phyloP scores from a whole-genome alignment of 345 rosid genomes.

The Excoecaria cochinchinensis region DNA sequence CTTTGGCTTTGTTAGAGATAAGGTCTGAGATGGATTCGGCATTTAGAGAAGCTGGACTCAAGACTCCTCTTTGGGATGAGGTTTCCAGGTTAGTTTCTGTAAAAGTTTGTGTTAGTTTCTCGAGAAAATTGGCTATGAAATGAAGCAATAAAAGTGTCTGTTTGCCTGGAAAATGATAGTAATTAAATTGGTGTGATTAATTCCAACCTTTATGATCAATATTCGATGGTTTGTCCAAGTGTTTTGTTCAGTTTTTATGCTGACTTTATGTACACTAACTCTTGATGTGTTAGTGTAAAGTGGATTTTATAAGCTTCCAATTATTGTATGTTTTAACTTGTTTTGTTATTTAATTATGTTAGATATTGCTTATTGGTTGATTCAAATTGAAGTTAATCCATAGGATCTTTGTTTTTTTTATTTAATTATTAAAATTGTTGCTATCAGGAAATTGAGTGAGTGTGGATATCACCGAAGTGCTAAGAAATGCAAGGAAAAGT shows the following conservation, averaged over 20 bases:
- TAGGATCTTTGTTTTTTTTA: background rate
- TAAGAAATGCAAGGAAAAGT: slow-evolving; percentile 38
- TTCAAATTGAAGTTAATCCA: background rate
- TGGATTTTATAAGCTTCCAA: background rate
- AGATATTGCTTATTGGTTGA: slow-evolving; percentile 16
- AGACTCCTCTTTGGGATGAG: slow-evolving; percentile 35
- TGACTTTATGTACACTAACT: background rate
- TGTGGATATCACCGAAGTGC: slow-evolving; percentile 34
- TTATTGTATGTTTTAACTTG: background rate
- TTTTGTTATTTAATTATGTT: slow-evolving; percentile 10
- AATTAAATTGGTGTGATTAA: background rate
- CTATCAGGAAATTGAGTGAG: slow-evolving; percentile 30
- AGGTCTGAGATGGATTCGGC: slow-evolving; percentile 31
- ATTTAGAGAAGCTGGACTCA: slow-evolving; percentile 21
- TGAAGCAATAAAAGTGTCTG: background rate
- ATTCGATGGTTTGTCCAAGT: background rate
- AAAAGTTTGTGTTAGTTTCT: slow-evolving; percentile 1
- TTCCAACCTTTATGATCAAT: background rate
- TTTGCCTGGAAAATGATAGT: background rate
- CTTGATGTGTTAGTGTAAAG: background rate
- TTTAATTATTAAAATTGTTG: slow-evolving; percentile 9
- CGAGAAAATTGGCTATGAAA: background rate
- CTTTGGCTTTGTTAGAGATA: slow-evolving; percentile 29
- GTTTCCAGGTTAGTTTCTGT: slow-evolving; percentile 30
- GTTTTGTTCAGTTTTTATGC: background rate